Conservation (phyloP, 345 rosid species). For the Euclidium syriacum region DNA sequence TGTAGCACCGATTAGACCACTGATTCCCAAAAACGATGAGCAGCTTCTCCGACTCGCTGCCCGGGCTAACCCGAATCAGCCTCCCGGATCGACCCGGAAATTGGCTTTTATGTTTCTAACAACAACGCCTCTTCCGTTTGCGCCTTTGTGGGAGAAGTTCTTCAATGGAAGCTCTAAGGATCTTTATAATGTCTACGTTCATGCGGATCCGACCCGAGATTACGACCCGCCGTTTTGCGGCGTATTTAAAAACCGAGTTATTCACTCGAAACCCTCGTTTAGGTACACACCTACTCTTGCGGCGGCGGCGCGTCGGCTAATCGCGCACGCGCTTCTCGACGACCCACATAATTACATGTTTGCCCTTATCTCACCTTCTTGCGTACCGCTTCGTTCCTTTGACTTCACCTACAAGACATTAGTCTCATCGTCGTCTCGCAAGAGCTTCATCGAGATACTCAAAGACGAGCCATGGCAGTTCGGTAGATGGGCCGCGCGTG, state of each 20-base stretch:
- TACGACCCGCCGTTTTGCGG: slow-evolving; percentile 50
- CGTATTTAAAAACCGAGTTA: slow-evolving; percentile 47
- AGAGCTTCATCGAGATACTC: slow-evolving; percentile 73
- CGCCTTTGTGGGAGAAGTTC: slow-evolving; percentile 61
- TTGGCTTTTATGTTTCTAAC: slow-evolving; percentile 70
- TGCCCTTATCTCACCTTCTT: slow-evolving; percentile 60
- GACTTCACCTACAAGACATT: slow-evolving; percentile 46
- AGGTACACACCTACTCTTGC: slow-evolving; percentile 56
- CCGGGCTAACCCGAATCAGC: slow-evolving; percentile 38
- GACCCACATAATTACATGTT: slow-evolving; percentile 61
- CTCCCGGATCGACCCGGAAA: slow-evolving; percentile 39
- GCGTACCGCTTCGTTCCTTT: slow-evolving; percentile 66
- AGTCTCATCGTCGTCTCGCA: slow-evolving; percentile 29
- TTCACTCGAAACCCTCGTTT: slow-evolving; percentile 47
- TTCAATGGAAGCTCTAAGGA: slow-evolving; percentile 34
- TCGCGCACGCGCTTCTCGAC: slow-evolving; percentile 63
- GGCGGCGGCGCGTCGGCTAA: slow-evolving; percentile 65
- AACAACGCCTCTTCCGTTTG: slow-evolving; percentile 58
- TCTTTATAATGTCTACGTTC: slow-evolving; percentile 62
- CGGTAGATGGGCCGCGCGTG: slow-evolving; percentile 84
- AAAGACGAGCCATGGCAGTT: slow-evolving; percentile 43
- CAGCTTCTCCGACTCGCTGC: slow-evolving; percentile 43
- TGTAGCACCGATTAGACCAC: slow-evolving; percentile 1
- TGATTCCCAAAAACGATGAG: slow-evolving; percentile 41
- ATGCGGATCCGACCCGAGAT: slow-evolving; percentile 52